Conservation (phyloP, 371 early-diverging fungal species). For the Smittium culicis region DNA sequence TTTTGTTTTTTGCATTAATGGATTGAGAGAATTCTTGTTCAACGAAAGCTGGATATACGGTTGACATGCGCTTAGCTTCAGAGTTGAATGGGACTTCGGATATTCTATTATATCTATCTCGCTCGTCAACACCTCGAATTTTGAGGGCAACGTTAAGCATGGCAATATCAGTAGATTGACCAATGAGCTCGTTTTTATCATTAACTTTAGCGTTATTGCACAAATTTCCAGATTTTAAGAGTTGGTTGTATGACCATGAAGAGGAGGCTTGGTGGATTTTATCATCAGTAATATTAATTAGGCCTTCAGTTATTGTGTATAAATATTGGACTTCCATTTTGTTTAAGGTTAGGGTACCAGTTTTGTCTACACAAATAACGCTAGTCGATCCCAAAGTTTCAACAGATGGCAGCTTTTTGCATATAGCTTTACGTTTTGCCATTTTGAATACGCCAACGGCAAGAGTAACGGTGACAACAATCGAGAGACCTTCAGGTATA, state of each 20-base stretch:
- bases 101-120: slow-evolving; percentile 32
- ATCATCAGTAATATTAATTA: slow-evolving; percentile 19
- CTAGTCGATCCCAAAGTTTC: slow-evolving; percentile 84
- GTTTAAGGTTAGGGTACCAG: slow-evolving; percentile 89
- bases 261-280: slow-evolving; percentile 12
- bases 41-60: slow-evolving; percentile 18
- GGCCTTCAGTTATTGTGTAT: slow-evolving; percentile 26
- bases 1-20: not conserved
- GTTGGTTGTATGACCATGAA: slow-evolving; percentile 27
- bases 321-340: slow-evolving; percentile 80
- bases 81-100: slow-evolving; percentile 78
- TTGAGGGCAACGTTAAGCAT: slow-evolving; percentile 28
- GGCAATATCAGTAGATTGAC: slow-evolving; percentile 41
- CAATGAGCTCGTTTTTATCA: slow-evolving; percentile 36
- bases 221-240: slow-evolving; percentile 28
- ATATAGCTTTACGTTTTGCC: slow-evolving; percentile 67
- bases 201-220: slow-evolving; percentile 28
- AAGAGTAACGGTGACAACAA: slow-evolving; percentile 70
- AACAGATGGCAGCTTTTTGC: slow-evolving; percentile 73
- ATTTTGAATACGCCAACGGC: slow-evolving; percentile 78
- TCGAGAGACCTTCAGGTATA: slow-evolving; percentile 91
- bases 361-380: slow-evolving; percentile 85
- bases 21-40: slow-evolving; percentile 7
- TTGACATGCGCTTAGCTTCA: slow-evolving; percentile 79
- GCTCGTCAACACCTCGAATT: slow-evolving; percentile 20